A percentile compares a stretch with the other conserved stretches of the same genome.
Conservation (phyloP, 2,329 filamentous ascomycete species). For the Botrytis pseudocinerea region DNA sequence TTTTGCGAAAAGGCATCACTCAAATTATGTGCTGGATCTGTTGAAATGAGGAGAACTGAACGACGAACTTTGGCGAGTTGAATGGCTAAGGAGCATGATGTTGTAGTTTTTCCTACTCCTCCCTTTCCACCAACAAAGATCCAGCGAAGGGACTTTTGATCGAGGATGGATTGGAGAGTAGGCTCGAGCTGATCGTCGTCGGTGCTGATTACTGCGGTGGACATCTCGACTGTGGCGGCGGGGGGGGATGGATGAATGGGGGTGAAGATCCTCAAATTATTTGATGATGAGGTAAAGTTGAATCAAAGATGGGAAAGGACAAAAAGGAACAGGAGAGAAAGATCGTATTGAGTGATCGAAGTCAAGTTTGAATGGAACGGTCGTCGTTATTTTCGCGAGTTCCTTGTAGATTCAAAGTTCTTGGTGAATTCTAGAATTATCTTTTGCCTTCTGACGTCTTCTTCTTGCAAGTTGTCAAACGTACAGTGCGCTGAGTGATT, state of each 20-base stretch:
- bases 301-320: not conserved
- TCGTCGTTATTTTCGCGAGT: not conserved
- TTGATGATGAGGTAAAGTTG: not conserved
- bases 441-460: conserved; percentile 28
- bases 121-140: conserved; percentile 99
- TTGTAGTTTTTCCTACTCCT: conserved; percentile 99
- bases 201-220: conserved; percentile 50
- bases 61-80: conserved; percentile 94
- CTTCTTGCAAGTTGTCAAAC: conserved; percentile 21
- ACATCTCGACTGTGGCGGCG: conserved; percentile 35
- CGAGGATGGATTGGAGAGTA: conserved; percentile 88
- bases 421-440: conserved; percentile 11
- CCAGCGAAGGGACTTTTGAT: conserved; percentile 95
- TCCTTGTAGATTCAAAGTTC: not conserved
- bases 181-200: conserved; percentile 85
- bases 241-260: not conserved
- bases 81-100: conserved; percentile 95
- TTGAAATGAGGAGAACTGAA: conserved; percentile 95
- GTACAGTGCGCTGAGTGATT: conserved; percentile 35
- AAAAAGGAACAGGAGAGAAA: no score
- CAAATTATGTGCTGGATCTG: conserved; percentile 96
- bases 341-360: not conserved
- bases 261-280: not conserved
- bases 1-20: conserved; percentile 98
- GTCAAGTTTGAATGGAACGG: not conserved